Conservation (phyloP, 225 moss, liverwort and hornwort genomes). For the Lunularia cruciata region DNA sequence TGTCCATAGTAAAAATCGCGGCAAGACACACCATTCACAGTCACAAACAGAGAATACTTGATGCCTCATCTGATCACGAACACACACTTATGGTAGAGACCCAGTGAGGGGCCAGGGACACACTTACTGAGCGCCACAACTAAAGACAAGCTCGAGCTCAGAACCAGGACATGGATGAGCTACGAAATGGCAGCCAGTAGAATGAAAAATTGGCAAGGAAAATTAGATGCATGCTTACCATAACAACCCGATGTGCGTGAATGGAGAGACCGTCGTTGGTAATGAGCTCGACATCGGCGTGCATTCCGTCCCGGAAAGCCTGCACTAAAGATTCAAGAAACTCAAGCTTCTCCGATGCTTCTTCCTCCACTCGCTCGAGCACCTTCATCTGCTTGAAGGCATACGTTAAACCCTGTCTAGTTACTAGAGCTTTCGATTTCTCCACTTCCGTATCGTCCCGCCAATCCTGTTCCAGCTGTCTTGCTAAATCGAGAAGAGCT, state of each 20-base stretch:
- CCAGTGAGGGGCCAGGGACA: neutral
- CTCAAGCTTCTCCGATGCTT: slow-evolving; percentile 89
- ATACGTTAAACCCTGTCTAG: slow-evolving; percentile 61
- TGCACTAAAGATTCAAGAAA: slow-evolving; percentile 90
- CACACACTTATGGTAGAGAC: no score
- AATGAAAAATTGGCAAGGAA: neutral
- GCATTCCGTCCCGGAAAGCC: slow-evolving; percentile 79
- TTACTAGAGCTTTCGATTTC: slow-evolving; percentile 47
- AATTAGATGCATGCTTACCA: slow-evolving; percentile 50
- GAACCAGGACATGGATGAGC: neutral
- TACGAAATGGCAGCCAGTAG: neutral
- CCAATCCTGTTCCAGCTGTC: slow-evolving; percentile 90
- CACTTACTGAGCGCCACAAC: neutral
- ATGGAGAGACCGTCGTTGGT: slow-evolving; percentile 89
- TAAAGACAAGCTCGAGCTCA: neutral
- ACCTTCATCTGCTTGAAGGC: slow-evolving; percentile 89
- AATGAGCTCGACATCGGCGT: slow-evolving; percentile 80
- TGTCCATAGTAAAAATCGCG: neutral
- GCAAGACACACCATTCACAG: neutral
- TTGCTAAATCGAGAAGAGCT: slow-evolving; percentile 68
- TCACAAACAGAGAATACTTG: neutral
- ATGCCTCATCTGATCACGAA: neutral
- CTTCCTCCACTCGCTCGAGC: slow-evolving; percentile 78
- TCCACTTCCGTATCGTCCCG: slow-evolving; percentile 70
- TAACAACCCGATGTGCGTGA: slow-evolving; percentile 85